phyloP scores from a whole-genome alignment of 768 basidiomycete species.

The Obba rivulosa region DNA sequence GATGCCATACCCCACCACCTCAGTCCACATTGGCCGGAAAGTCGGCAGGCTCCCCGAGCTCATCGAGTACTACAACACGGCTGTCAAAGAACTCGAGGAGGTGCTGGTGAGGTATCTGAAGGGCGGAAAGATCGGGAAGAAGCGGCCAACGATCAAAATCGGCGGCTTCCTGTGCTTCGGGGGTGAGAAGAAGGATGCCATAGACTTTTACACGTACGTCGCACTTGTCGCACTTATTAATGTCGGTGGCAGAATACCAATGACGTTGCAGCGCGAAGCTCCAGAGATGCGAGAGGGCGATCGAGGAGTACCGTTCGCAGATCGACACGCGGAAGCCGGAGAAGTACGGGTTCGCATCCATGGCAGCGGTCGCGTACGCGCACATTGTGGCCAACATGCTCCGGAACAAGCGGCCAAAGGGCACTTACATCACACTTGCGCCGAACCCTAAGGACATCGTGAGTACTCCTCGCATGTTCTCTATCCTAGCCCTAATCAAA shows the following conservation, averaged over 20 bases:
- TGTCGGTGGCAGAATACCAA: neutral
- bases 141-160: slow-evolving; percentile 73
- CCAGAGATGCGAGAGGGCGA: slow-evolving; percentile 62
- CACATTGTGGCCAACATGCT: slow-evolving; percentile 79
- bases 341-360: slow-evolving; percentile 88
- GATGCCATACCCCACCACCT: slow-evolving; percentile 86
- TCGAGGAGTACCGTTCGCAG: slow-evolving; percentile 66
- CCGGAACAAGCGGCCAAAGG: slow-evolving; percentile 63
- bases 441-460: slow-evolving; percentile 91
- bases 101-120: slow-evolving; percentile 89
- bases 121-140: slow-evolving; percentile 69
- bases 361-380: slow-evolving; percentile 84
- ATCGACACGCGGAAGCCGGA: slow-evolving; percentile 76
- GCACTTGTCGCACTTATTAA: slow-evolving; percentile 11
- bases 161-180: slow-evolving; percentile 83
- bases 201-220: slow-evolving; percentile 90
- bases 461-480: slow-evolving; percentile 18
- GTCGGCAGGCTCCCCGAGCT: slow-evolving; percentile 87
- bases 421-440: slow-evolving; percentile 65
- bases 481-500: neutral
- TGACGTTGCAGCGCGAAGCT: slow-evolving; percentile 33
- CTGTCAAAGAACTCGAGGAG: slow-evolving; percentile 90
- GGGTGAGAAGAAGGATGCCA: slow-evolving; percentile 83
- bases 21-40: slow-evolving; percentile 82
- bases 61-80: slow-evolving; percentile 87